These are phyloP conservation scores for Hansenula lynferdii DNA, from an alignment of 1,139 yeast genomes.

Conservation along the genomic window DNA sequence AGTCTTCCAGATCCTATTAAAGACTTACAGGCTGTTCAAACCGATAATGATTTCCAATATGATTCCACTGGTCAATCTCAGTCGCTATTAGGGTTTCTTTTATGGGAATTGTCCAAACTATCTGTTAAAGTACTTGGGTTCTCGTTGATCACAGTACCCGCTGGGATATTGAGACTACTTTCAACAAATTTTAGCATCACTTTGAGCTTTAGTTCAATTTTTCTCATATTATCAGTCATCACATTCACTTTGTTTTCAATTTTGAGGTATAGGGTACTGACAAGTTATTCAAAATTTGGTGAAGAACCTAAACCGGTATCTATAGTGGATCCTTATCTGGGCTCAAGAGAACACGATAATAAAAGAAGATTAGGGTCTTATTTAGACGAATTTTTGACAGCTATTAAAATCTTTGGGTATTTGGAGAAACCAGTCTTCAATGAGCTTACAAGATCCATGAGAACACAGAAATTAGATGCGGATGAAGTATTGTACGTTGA, in stretches of 20 bases:
- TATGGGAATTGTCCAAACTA: slow-evolving; percentile 2
- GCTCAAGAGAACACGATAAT: slow-evolving; percentile 26
- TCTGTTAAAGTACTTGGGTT: slow-evolving; percentile 1
- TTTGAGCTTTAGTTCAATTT: slow-evolving; percentile 17
- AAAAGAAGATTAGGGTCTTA: slow-evolving; percentile 49
- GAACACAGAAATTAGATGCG: slow-evolving; percentile 73
- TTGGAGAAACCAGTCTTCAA: slow-evolving; percentile 87
- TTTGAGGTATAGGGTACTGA: slow-evolving; percentile 45
- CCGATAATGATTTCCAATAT: not conserved
- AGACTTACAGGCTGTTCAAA: not conserved
- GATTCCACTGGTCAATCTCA: not conserved
- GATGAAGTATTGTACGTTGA: slow-evolving; percentile 75
- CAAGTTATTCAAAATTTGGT: slow-evolving; percentile 47
- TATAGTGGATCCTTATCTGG: slow-evolving; percentile 36
- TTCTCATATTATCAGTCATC: slow-evolving; percentile 6
- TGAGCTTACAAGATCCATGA: slow-evolving; percentile 88
- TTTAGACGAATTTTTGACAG: slow-evolving; percentile 83
- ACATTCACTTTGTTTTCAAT: slow-evolving; percentile 29
- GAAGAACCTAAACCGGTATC: slow-evolving; percentile 43
- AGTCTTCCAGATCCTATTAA: not conserved
- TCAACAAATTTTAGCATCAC: slow-evolving; percentile 19
- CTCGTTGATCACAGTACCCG: slow-evolving; percentile 13
- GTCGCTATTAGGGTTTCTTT: not conserved
- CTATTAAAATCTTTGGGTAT: slow-evolving; percentile 92
- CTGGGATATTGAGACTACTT: slow-evolving; percentile 10